Evolutionary conservation across 306 rosid genomes (phyloP), one percentile per base, ranked within the genome.

Genomic region (Oemleria cerasiformis): DNA sequence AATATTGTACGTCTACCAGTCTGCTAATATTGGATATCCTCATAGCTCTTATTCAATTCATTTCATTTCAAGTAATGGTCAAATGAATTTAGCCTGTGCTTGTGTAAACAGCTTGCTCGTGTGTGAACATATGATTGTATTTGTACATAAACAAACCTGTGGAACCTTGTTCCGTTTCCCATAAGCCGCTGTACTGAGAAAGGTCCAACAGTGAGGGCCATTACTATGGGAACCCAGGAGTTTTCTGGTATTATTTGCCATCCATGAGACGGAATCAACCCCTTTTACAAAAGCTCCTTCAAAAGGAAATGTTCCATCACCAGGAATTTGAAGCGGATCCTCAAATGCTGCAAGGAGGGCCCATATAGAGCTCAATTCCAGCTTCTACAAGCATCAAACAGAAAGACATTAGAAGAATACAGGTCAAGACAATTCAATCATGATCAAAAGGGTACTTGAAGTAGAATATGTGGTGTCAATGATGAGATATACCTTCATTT

Each of bases 201-300:
- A 88, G 84, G 97, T 93, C 98, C 98, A 91, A 79, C 97, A 88
- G 62, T 87, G 87, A 69, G 96, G 91, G 64, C 94, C 89, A 23
- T 81, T 79, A 44, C 65, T 81, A 62, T 70, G 75, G 73, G 86
- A 84, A 65, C 75, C 78, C 67, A 20, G 65, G 44, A 91, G 80
- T 75, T 91, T 93, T 81, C 77, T 86, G 71, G 87, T 86, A 83
- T 91, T 93, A 83, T 93, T 88, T 78, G 85, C 91, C 97, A 93
- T 91, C 98, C 97, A 91, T 43, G 98, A 93, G 51, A 93, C 38
- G 43, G 94, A 87, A 80, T 93, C 94, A 79, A 87, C 79, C 70
- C 96, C 98, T 77, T 82, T 88, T 38, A 93, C 96, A 79, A 93
- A 93, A 78, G 97, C 98, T 73, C 98, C 98, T 84, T 93, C 97